Evolutionary conservation across 768 basidiomycete genomes (phyloP).

Genomic region (Suillus tomentosus): DNA sequence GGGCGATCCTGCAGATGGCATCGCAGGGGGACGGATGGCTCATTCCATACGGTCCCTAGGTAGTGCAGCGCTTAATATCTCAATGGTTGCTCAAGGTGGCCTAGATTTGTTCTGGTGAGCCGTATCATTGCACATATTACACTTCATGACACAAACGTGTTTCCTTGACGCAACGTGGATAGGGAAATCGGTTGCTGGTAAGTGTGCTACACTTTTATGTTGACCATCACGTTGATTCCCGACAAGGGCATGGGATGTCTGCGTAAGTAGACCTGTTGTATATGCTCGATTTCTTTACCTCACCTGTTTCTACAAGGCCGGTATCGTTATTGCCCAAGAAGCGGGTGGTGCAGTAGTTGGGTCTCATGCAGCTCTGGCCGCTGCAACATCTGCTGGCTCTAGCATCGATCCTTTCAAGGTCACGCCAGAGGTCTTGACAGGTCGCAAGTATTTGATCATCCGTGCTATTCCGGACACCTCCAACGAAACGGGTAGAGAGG

Average conservation of each 20-base stretch:
- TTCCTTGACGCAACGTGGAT: constrained; percentile 5
- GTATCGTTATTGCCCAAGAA: constrained; percentile 88
- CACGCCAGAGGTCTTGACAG: constrained; percentile 68
- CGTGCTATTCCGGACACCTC: constrained; percentile 64
- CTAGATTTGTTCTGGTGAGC: constrained; percentile 85
- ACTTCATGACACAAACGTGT: background rate
- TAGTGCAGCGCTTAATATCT: constrained; percentile 81
- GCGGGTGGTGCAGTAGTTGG: constrained; percentile 84
- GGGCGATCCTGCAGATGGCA: constrained; percentile 58
- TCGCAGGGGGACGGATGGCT: constrained; percentile 78
- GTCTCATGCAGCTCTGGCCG: constrained; percentile 50
- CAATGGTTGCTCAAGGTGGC: constrained; percentile 85
- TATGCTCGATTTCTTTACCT: constrained; percentile 3
- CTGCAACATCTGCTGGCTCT: constrained; percentile 31
- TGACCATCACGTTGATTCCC: background rate
- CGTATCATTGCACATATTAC: background rate
- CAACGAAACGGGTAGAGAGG: constrained; percentile 65
- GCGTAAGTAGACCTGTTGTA: constrained; percentile 41
- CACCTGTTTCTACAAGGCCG: constrained; percentile 52
- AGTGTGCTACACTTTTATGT: constrained; percentile 22
- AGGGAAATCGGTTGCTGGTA: constrained; percentile 84
- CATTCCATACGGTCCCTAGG: constrained; percentile 85
- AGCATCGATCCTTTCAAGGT: constrained; percentile 56
- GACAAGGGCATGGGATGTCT: constrained; percentile 82
- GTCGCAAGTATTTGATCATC: constrained; percentile 81